Conservation (phyloP, 495 filamentous ascomycete species). For the Xeromyces bisporus region DNA sequence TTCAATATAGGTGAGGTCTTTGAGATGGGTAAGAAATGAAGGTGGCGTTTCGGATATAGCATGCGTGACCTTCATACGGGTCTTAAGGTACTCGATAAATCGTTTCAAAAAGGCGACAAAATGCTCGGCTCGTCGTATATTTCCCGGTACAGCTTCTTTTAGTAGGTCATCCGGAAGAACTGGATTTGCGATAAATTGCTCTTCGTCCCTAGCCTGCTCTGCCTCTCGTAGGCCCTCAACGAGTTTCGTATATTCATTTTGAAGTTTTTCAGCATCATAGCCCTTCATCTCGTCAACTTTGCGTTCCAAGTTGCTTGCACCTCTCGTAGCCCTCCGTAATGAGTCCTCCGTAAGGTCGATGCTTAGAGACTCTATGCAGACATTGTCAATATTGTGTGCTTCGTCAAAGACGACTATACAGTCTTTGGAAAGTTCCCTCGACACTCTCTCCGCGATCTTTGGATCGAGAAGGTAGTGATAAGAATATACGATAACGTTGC, state of each 20-base stretch:
- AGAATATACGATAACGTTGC: constrained; percentile 98
- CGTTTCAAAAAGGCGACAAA: constrained; percentile 89
- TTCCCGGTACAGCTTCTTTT: constrained; percentile 87
- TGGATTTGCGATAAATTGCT: constrained; percentile 93
- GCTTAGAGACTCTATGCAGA: constrained; percentile 94
- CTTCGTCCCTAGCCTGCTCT: constrained; percentile 77
- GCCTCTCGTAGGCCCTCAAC: constrained; percentile 82
- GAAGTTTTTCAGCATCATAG: constrained; percentile 78
- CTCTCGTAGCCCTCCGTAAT: constrained; percentile 68
- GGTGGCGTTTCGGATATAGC: constrained; percentile 94
- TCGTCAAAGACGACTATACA: constrained; percentile 99
- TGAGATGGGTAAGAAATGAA: constrained; percentile 84
- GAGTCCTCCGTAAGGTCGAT: constrained; percentile 95
- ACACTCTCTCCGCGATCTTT: constrained; percentile 94
- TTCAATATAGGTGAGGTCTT: constrained; percentile 93
- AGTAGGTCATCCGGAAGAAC: constrained; percentile 20
- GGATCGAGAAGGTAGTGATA: constrained; percentile 97
- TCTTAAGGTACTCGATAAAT: constrained; percentile 97
- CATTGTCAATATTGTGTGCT: constrained; percentile 98
- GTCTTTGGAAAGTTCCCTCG: constrained; percentile 90
- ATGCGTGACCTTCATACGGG: constrained; percentile 92
- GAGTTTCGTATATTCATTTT: constrained; percentile 88
- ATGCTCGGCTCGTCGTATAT: constrained; percentile 91
- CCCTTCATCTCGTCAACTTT: constrained; percentile 87
- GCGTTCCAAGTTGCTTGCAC: constrained; percentile 75